Percentiles rank a stretch among this genome's conserved stretches.
Conservation (phyloP, 164 flowering plant genomes). For the Nelumbo lutea region DNA sequence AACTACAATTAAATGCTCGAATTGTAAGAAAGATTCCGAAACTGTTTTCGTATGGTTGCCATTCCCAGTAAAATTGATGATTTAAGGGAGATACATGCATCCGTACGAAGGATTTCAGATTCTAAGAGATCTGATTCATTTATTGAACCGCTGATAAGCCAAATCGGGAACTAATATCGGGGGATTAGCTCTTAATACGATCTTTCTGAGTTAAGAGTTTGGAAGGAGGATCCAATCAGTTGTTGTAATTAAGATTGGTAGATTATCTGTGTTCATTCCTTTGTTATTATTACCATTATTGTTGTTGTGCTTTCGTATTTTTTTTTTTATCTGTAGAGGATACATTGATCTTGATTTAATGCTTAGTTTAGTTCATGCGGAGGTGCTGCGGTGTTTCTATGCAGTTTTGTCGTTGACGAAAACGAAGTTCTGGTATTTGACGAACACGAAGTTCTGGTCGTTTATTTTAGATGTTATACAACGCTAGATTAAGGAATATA, state of each 20-base stretch:
- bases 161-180: constrained; percentile 8
- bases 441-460: constrained; percentile 15
- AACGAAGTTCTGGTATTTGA: background rate
- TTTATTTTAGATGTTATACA: constrained; percentile 71
- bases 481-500: constrained; percentile 35
- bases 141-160: background rate
- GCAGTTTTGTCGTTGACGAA: background rate
- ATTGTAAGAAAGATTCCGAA: background rate
- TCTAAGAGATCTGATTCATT: background rate
- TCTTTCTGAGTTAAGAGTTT: too few species aligned
- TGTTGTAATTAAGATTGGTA: too few species aligned
- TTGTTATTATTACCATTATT: too few species aligned
- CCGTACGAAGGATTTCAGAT: background rate
- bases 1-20: constrained; percentile 2
- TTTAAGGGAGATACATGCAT: constrained; percentile 6
- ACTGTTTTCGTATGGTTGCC: constrained; percentile 7
- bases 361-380: background rate
- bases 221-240: too few species aligned
- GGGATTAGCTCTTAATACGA: too few species aligned
- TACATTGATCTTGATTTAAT: too few species aligned
- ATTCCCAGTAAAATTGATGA: background rate
- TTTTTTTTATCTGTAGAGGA: too few species aligned
- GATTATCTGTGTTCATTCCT: too few species aligned
- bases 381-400: background rate
- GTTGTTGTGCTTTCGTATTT: too few species aligned